These are phyloP conservation scores for Sarcodon aspratus DNA, from an alignment of 768 basidiomycete genomes.

Conservation along the genomic window DNA sequence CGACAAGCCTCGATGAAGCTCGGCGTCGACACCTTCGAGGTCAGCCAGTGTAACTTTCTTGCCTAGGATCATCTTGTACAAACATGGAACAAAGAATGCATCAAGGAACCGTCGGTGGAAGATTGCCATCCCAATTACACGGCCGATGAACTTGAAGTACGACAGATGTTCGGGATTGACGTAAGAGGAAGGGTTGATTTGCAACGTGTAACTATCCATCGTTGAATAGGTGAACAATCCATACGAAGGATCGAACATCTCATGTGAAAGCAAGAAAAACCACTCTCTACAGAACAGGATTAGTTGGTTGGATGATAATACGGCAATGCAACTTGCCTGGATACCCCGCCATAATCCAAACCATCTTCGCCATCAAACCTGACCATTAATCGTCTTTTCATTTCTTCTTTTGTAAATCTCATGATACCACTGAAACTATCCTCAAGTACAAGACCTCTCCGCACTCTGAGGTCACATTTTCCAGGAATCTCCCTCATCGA, in stretches of 20 bases:
- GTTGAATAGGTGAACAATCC: constrained; percentile 77
- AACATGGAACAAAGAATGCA: constrained; percentile 68
- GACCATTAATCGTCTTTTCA: constrained; percentile 63
- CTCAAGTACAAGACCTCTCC: constrained; percentile 73
- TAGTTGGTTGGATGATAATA: not conserved
- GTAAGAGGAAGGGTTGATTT: constrained; percentile 68
- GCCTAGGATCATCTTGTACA: constrained; percentile 69
- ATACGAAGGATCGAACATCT: constrained; percentile 75
- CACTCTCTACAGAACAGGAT: constrained; percentile 46
- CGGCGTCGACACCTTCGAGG: constrained; percentile 59
- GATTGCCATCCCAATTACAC: constrained; percentile 61
- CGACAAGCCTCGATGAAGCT: constrained; percentile 53
- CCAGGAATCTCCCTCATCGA: constrained; percentile 68
- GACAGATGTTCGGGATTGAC: constrained; percentile 70
- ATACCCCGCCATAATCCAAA: constrained; percentile 69
- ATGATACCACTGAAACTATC: constrained; percentile 82
- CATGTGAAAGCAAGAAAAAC: constrained; percentile 78
- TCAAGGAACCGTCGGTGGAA: constrained; percentile 75
- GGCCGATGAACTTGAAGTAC: constrained; percentile 77
- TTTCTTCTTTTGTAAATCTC: constrained; percentile 59
- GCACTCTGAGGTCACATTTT: constrained; percentile 80
- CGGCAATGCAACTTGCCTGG: constrained; percentile 31
- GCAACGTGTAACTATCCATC: constrained; percentile 71
- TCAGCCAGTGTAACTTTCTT: constrained; percentile 52
- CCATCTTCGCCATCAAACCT: constrained; percentile 76